Conservation (phyloP, 805 yeast species). For the Candida bentonensis region DNA sequence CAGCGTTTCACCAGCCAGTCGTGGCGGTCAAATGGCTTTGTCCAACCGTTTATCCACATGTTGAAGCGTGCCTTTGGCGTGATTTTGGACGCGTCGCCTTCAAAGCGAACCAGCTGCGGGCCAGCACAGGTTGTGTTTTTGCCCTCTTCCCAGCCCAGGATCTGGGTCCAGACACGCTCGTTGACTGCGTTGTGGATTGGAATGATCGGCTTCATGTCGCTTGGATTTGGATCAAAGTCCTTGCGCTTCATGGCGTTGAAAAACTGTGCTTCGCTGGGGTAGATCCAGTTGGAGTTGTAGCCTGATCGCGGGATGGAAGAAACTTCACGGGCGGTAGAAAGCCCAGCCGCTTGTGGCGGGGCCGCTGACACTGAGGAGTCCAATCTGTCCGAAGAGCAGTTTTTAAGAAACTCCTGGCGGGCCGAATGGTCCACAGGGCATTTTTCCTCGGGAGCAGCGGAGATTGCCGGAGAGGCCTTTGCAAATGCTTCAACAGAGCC, state of each 20-base stretch:
- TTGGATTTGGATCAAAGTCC: conserved; percentile 67
- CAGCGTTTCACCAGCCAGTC: conserved; percentile 87
- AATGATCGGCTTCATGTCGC: conserved; percentile 79
- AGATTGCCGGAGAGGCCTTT: background rate
- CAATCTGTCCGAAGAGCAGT: conserved; percentile 22
- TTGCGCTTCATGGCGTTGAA: conserved; percentile 89
- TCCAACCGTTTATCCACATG: conserved; percentile 43
- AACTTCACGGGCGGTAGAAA: conserved; percentile 64
- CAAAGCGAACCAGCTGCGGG: conserved; percentile 66
- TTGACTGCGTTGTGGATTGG: conserved; percentile 92
- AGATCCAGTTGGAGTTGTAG: conserved; percentile 64
- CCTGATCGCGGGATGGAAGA: conserved; percentile 77
- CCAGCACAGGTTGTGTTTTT: conserved; percentile 53
- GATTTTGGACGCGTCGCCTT: conserved; percentile 72
- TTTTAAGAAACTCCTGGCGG: conserved; percentile 14
- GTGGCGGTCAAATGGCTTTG: conserved; percentile 86
- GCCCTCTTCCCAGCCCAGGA: conserved; percentile 61
- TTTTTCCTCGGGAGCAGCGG: conserved; percentile 22
- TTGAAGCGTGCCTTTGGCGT: conserved; percentile 81
- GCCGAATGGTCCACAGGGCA: conserved; percentile 18
- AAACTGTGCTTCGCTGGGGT: conserved; percentile 91
- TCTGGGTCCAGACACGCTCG: conserved; percentile 83
- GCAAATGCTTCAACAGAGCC: background rate
- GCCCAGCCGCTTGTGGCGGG: conserved; percentile 17
- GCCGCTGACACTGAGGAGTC: conserved; percentile 15